phyloP scores from a whole-genome alignment of 202 grass and related monocot genomes.

The Alloteropsis angusta region DNA sequence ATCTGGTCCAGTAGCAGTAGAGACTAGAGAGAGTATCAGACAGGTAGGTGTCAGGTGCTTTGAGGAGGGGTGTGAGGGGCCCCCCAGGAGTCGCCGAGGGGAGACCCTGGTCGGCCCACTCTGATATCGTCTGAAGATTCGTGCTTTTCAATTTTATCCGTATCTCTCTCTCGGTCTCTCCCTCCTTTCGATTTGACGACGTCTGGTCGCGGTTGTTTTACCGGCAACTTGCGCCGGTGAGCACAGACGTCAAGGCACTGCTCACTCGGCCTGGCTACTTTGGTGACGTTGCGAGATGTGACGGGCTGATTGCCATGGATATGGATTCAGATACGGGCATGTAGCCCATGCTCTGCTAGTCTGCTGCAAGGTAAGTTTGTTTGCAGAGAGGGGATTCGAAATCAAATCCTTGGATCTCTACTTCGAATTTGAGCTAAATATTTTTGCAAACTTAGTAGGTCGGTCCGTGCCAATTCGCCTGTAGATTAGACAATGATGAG shows the following conservation, averaged over 20 bases:
- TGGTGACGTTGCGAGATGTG: neutral
- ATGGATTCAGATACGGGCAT: neutral
- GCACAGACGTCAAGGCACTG: constrained; percentile 32
- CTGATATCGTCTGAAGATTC: constrained; percentile 22
- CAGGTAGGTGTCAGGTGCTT: neutral
- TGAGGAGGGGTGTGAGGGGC: neutral
- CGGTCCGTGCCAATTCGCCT: too few species aligned
- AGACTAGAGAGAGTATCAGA: neutral
- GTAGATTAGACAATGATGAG: too few species aligned
- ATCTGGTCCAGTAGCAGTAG: neutral
- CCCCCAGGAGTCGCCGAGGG: neutral
- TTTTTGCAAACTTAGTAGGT: too few species aligned
- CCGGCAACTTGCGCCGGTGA: constrained; percentile 25
- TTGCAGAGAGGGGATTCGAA: neutral
- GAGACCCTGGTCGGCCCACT: constrained; percentile 28
- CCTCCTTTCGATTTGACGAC: neutral
- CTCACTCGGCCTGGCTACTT: neutral
- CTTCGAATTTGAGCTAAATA: neutral
- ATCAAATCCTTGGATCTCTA: neutral
- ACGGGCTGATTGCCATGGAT: neutral
- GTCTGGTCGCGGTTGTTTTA: neutral
- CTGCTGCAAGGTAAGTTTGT: neutral
- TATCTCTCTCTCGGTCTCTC: constrained; percentile 13
- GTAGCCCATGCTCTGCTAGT: neutral
- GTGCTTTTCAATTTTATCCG: constrained; percentile 3